Conservation (phyloP, 306 rosid species). For the Abrus pulchellus region DNA sequence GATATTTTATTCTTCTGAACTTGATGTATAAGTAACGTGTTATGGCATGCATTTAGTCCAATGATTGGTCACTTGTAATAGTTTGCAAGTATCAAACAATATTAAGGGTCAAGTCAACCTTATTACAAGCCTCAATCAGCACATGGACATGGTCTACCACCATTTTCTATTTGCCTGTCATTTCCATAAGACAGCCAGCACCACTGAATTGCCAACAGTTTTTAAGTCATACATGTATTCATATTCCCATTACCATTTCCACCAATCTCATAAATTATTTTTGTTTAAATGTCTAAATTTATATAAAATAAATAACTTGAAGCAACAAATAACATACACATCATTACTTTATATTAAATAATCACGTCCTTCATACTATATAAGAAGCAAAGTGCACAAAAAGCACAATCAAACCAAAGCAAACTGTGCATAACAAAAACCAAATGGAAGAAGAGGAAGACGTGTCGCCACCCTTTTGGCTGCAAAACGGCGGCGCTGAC, state of each 20-base stretch:
- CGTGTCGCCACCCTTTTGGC: constrained; percentile 67
- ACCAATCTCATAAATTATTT: too few species aligned
- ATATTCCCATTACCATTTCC: too few species aligned
- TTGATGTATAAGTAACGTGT: constrained; percentile 43
- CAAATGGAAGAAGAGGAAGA: constrained; percentile 64
- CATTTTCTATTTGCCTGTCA: constrained; percentile 56
- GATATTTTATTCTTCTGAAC: background rate
- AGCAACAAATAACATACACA: too few species aligned
- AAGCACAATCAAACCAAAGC: constrained; percentile 23
- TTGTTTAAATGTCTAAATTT: background rate
- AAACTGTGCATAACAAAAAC: background rate
- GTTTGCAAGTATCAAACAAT: constrained; percentile 26
- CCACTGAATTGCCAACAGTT: constrained; percentile 40
- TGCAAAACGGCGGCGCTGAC: constrained; percentile 42
- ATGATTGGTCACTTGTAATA: constrained; percentile 34
- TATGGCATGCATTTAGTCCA: constrained; percentile 31
- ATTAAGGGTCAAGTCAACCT: constrained; percentile 38
- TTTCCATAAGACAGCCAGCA: constrained; percentile 56
- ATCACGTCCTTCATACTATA: constrained; percentile 12
- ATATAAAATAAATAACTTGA: background rate
- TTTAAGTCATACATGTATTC: background rate
- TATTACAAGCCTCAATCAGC: constrained; percentile 23
- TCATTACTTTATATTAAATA: constrained; percentile 18
- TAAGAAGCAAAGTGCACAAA: constrained; percentile 42
- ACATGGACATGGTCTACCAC: constrained; percentile 50